Evolutionary conservation across 2,329 filamentous ascomycete genomes (phyloP).

Genomic region (Onygenales sp.): DNA sequence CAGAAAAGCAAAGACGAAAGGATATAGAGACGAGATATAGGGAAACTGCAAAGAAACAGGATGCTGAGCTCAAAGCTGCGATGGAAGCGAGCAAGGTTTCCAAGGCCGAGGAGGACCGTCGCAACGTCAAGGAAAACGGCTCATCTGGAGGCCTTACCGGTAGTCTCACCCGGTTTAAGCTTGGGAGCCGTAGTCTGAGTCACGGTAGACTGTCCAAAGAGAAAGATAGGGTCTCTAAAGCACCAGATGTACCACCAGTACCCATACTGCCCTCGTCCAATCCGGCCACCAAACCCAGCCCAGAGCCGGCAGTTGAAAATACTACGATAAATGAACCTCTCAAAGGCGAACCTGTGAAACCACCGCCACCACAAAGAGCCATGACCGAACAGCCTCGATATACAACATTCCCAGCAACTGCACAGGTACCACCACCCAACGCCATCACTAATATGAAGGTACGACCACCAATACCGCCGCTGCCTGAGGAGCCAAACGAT

Average conservation of each 20-base stretch:
- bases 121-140: slow-evolving; percentile 29
- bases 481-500: not conserved
- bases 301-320: not conserved
- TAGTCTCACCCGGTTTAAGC: slow-evolving; percentile 55
- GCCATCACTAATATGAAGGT: slow-evolving; percentile 1
- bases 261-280: not conserved
- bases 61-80: slow-evolving; percentile 54
- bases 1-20: slow-evolving; percentile 45
- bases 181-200: slow-evolving; percentile 68
- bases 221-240: slow-evolving; percentile 23
- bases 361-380: not conserved
- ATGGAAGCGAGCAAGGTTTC: slow-evolving; percentile 58
- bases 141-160: slow-evolving; percentile 33
- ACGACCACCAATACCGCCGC: not conserved
- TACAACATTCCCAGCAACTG: too few species aligned
- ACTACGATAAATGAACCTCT: not conserved
- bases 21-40: slow-evolving; percentile 48
- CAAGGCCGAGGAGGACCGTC: slow-evolving; percentile 44
- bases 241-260: slow-evolving; percentile 5
- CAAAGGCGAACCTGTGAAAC: not conserved
- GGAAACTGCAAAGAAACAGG: slow-evolving; percentile 47
- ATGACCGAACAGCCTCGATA: too few species aligned
- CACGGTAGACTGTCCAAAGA: slow-evolving; percentile 49
- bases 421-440: not conserved
- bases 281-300: not conserved